Evolutionary conservation across 2,329 filamentous ascomycete genomes (phyloP).

Genomic region (Podosphaera xanthii): DNA sequence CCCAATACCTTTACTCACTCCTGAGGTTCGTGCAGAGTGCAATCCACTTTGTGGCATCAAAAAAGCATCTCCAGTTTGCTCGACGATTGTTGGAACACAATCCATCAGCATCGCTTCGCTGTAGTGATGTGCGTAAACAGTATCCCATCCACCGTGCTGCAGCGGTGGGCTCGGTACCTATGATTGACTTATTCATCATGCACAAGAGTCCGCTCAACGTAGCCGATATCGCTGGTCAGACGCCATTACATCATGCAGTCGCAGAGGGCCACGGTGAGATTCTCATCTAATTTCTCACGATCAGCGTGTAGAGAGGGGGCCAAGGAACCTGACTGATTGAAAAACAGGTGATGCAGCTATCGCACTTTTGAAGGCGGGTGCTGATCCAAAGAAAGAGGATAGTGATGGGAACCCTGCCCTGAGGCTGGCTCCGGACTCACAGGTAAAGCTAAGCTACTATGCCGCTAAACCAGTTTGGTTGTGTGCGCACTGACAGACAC

Average conservation of each 20-base stretch:
- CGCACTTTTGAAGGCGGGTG: conserved; percentile 60
- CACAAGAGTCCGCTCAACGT: conserved; percentile 63
- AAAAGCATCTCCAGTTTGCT: conserved; percentile 64
- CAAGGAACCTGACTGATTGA: neutral
- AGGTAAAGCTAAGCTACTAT: conserved; percentile 27
- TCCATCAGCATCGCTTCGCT: conserved; percentile 46
- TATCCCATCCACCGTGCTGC: conserved; percentile 80
- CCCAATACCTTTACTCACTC: neutral
- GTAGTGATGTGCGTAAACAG: conserved; percentile 73
- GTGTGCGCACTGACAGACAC: neutral
- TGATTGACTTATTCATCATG: conserved; percentile 58
- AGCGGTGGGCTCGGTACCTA: conserved; percentile 69
- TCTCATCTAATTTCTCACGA: neutral
- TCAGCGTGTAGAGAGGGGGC: neutral
- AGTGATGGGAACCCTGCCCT: conserved; percentile 47
- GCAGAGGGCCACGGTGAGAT: conserved; percentile 46
- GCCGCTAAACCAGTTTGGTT: neutral
- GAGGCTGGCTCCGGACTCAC: conserved; percentile 66
- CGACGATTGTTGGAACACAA: conserved; percentile 53
- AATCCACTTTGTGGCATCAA: conserved; percentile 79
- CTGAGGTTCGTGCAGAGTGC: conserved; percentile 34
- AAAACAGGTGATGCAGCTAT: conserved; percentile 53
- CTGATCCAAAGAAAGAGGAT: conserved; percentile 60
- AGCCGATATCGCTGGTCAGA: conserved; percentile 61
- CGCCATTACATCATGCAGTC: conserved; percentile 71